Evolutionary conservation across 2,329 filamentous ascomycete species (phyloP).

Genomic region (Colletotrichum karsti): DNA sequence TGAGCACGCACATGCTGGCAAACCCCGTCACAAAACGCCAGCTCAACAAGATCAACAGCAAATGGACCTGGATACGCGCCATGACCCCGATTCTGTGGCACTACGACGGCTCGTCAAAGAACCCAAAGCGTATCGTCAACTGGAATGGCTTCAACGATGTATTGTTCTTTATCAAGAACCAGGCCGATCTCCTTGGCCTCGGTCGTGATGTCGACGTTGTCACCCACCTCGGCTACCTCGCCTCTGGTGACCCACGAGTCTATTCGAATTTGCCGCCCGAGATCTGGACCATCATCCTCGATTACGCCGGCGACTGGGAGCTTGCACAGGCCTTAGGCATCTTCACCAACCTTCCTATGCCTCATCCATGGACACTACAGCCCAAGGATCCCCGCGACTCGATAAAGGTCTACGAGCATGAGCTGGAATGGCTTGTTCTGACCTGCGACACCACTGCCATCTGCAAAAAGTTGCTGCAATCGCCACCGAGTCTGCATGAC

Average conservation of each 20-base stretch:
- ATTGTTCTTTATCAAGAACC: constrained; percentile 79
- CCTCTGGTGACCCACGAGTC: constrained; percentile 41
- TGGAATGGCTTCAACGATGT: constrained; percentile 76
- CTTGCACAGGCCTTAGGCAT: constrained; percentile 82
- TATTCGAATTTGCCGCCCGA: constrained; percentile 76
- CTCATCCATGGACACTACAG: constrained; percentile 72
- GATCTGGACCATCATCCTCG: constrained; percentile 88
- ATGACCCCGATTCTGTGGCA: constrained; percentile 85
- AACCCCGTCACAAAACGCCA: constrained; percentile 90
- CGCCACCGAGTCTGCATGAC: constrained; percentile 73
- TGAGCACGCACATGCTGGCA: constrained; percentile 91
- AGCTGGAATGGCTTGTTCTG: constrained; percentile 86
- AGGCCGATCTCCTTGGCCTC: constrained; percentile 78
- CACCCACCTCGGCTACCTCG: constrained; percentile 46
- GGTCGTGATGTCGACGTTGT: constrained; percentile 74
- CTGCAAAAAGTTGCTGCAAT: constrained; percentile 76
- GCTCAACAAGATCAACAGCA: constrained; percentile 81
- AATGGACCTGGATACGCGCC: constrained; percentile 88
- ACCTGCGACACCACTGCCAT: constrained; percentile 75
- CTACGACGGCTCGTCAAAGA: constrained; percentile 64
- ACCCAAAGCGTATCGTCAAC: constrained; percentile 61
- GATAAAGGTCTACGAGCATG: constrained; percentile 76
- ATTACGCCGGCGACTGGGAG: constrained; percentile 90
- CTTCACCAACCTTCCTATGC: constrained; percentile 79
- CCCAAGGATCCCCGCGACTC: constrained; percentile 70